Conservation (phyloP, 352 stramenopile species). For the Globisporangium cederbergense region DNA sequence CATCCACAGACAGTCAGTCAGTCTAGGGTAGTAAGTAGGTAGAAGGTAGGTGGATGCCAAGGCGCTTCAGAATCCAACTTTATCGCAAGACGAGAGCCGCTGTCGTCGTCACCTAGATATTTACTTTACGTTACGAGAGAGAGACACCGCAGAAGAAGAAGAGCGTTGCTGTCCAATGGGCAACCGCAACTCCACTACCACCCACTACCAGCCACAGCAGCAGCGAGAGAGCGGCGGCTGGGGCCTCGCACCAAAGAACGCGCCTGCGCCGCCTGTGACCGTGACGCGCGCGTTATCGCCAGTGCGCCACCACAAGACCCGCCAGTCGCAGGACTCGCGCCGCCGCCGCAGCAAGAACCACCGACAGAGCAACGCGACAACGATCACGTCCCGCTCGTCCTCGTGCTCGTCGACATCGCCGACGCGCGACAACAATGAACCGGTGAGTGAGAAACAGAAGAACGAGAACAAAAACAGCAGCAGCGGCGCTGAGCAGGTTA, state of each 20-base stretch:
- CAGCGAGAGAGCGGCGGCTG: background rate
- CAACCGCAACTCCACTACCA: conserved; percentile 4
- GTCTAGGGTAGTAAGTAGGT: too few relatives aligned
- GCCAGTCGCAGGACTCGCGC: conserved; percentile 12
- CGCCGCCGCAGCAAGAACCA: conserved; percentile 2
- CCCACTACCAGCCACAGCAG: background rate
- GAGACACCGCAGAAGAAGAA: background rate
- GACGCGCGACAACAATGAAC: background rate
- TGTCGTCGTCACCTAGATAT: background rate
- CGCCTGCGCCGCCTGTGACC: background rate
- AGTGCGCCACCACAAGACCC: conserved; percentile 17
- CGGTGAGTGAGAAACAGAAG: conserved; percentile 1
- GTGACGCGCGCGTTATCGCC: background rate
- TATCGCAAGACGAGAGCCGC: background rate
- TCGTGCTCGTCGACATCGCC: conserved; percentile 3
- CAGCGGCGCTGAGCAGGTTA: too few relatives aligned
- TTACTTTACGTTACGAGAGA: background rate
- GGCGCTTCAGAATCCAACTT: conserved; percentile 10
- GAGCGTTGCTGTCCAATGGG: conserved; percentile 6
- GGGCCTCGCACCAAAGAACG: background rate
- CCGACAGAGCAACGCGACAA: conserved; percentile 8
- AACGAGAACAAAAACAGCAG: conserved; percentile 1
- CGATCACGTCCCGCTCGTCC: conserved; percentile 3
- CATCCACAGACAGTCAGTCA: background rate
- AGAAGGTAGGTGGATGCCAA: background rate